phyloP scores from a whole-genome alignment of 805 yeast genomes.

The Dipodascus geniculatus region DNA sequence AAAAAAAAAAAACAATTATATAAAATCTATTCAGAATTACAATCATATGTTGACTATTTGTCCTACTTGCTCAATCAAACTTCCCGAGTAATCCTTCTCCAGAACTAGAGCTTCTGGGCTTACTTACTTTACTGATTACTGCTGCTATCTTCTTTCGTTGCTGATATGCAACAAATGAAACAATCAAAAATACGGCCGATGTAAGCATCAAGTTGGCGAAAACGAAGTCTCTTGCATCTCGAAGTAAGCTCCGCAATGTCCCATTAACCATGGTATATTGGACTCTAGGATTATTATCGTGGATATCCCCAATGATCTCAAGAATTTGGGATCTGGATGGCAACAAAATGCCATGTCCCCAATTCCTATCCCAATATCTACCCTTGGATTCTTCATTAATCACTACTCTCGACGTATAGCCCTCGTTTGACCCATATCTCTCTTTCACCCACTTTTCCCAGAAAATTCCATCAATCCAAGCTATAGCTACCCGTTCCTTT shows the following conservation, averaged over 20 bases:
- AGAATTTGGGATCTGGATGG: slow-evolving; percentile 15
- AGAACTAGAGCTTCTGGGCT: neutral
- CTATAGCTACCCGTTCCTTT: slow-evolving; percentile 22
- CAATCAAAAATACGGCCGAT: neutral
- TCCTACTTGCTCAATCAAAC: too few relatives aligned
- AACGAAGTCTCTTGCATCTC: neutral
- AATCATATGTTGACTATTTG: too few relatives aligned
- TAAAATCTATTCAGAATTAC: too few relatives aligned
- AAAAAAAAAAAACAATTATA: too few relatives aligned
- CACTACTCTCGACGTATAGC: slow-evolving; percentile 17
- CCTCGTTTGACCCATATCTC: slow-evolving; percentile 19
- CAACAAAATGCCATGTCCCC: slow-evolving; percentile 15
- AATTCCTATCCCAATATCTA: slow-evolving; percentile 22
- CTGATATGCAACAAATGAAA: neutral
- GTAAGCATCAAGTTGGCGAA: neutral
- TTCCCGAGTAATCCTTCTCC: neutral
- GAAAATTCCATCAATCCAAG: slow-evolving; percentile 26
- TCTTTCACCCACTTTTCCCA: slow-evolving; percentile 25
- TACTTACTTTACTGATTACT: neutral
- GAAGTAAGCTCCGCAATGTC: slow-evolving; percentile 6
- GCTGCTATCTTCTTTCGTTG: neutral
- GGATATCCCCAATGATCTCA: slow-evolving; percentile 12
- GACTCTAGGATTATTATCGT: slow-evolving; percentile 8
- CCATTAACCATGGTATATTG: slow-evolving; percentile 6
- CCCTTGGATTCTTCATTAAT: slow-evolving; percentile 20